phyloP scores from a whole-genome alignment of 1,284 basidiomycete species.

The Moesziomyces parantarcticus region DNA sequence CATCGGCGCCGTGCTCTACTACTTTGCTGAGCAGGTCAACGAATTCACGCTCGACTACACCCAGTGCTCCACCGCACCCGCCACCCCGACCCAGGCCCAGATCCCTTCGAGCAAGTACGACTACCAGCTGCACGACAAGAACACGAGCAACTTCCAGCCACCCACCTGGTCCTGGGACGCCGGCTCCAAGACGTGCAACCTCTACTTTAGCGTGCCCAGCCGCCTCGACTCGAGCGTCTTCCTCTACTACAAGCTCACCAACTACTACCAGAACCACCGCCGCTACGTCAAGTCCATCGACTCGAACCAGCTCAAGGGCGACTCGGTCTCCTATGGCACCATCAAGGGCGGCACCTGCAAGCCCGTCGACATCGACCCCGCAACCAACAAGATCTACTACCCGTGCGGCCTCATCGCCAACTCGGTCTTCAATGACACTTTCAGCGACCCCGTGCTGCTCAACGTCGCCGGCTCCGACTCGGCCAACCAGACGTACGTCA shows the following conservation, averaged over 20 bases:
- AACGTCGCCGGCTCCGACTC: conserved; percentile 72
- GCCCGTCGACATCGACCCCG: conserved; percentile 75
- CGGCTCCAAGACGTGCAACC: conserved; percentile 45
- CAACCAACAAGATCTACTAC: conserved; percentile 71
- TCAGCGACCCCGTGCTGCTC: conserved; percentile 75
- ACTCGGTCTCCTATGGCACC: conserved; percentile 71
- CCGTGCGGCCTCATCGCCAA: conserved; percentile 98
- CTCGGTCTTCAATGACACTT: conserved; percentile 96
- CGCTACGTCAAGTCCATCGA: conserved; percentile 94
- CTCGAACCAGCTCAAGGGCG: conserved; percentile 84
- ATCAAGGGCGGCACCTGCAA: conserved; percentile 81
- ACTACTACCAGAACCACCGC: conserved; percentile 93
- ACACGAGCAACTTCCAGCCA: conserved; percentile 60
- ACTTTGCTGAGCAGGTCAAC: conserved; percentile 75
- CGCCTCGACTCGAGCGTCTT: conserved; percentile 82
- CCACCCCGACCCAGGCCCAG: conserved; percentile 68
- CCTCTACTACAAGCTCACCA: conserved; percentile 86
- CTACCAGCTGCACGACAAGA: conserved; percentile 72
- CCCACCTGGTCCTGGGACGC: conserved; percentile 55
- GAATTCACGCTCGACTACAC: conserved; percentile 97
- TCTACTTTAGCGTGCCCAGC: conserved; percentile 74
- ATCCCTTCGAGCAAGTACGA: conserved; percentile 77
- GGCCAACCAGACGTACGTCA: conserved; percentile 73
- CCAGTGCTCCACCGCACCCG: conserved; percentile 72
- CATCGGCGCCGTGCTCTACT: conserved; percentile 82